Percentiles rank a stretch among this genome's conserved stretches.
These are phyloP conservation scores for Cynanchum wilfordii DNA, from an alignment of 257 asterid species.

Conservation along the genomic window DNA sequence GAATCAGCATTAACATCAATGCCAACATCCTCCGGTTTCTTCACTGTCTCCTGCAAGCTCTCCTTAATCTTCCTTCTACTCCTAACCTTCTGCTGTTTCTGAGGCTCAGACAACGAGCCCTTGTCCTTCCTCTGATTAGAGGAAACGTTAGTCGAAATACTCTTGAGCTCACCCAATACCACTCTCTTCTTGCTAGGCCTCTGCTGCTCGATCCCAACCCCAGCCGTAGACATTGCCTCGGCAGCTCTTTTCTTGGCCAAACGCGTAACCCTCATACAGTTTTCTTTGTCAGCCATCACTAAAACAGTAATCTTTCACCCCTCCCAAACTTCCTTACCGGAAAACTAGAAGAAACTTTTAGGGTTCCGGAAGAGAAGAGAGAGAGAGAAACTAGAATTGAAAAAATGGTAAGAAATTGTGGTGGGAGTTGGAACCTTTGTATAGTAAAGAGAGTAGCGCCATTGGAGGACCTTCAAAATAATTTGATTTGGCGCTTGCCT, in stretches of 20 bases:
- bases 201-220: conserved; percentile 17
- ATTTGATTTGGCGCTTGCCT: conserved; percentile 24
- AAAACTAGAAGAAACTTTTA: neutral
- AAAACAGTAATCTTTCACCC: neutral
- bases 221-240: conserved; percentile 28
- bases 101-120: conserved; percentile 14
- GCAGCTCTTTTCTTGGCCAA: conserved; percentile 76
- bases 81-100: conserved; percentile 1
- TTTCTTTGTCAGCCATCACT: conserved; percentile 65
- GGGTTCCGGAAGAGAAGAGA: neutral
- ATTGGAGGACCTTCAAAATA: conserved; percentile 28
- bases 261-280: conserved; percentile 59
- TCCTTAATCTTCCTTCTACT: conserved; percentile 26
- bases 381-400: neutral
- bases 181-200: conserved; percentile 54
- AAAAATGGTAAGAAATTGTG: neutral
- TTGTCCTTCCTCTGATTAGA: conserved; percentile 13
- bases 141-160: conserved; percentile 18
- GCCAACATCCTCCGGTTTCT: conserved; percentile 20
- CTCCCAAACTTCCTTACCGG: neutral
- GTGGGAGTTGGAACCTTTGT: conserved; percentile 9
- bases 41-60: conserved; percentile 22
- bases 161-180: conserved; percentile 79
- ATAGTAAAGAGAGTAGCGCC: conserved; percentile 29
- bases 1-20: conserved; percentile 28